phyloP scores from a whole-genome alignment of 352 stramenopile species.

The Phytopythium boreale region DNA sequence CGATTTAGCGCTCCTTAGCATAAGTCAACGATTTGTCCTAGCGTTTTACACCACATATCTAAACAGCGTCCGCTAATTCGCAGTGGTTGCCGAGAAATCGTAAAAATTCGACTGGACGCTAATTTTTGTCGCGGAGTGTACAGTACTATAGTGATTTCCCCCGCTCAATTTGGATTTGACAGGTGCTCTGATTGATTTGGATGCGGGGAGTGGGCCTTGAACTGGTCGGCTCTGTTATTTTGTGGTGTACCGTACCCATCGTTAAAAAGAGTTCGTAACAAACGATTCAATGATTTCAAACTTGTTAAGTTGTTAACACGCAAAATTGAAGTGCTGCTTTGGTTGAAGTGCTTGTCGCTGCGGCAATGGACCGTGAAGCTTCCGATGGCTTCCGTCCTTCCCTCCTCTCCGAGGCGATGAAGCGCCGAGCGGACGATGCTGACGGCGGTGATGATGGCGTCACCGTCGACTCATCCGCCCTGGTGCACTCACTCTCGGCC shows the following conservation, averaged over 20 bases:
- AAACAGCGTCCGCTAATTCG: too few relatives aligned
- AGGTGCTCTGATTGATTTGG: background rate
- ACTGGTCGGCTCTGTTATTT: background rate
- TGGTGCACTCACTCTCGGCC: background rate
- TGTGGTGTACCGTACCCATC: too few relatives aligned
- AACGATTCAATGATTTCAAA: background rate
- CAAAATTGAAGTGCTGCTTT: background rate
- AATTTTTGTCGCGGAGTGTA: too few relatives aligned
- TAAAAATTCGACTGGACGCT: too few relatives aligned
- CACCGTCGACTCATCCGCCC: background rate
- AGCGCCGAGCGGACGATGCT: background rate
- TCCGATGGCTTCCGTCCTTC: constrained; percentile 3
- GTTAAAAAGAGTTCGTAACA: background rate
- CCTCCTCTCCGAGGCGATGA: background rate
- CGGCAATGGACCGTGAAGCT: background rate
- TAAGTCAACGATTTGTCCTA: too few relatives aligned
- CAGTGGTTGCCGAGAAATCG: too few relatives aligned
- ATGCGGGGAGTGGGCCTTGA: background rate
- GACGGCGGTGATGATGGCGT: background rate
- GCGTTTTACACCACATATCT: too few relatives aligned
- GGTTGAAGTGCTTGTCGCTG: background rate
- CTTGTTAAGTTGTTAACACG: background rate
- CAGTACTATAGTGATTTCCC: too few relatives aligned
- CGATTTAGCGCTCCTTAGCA: too few relatives aligned
- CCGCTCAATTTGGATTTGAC: background rate